Evolutionary conservation across 495 filamentous ascomycete genomes (phyloP), one percentile per base, ranked within the genome.

Genomic region (Cercophora sp.): DNA sequence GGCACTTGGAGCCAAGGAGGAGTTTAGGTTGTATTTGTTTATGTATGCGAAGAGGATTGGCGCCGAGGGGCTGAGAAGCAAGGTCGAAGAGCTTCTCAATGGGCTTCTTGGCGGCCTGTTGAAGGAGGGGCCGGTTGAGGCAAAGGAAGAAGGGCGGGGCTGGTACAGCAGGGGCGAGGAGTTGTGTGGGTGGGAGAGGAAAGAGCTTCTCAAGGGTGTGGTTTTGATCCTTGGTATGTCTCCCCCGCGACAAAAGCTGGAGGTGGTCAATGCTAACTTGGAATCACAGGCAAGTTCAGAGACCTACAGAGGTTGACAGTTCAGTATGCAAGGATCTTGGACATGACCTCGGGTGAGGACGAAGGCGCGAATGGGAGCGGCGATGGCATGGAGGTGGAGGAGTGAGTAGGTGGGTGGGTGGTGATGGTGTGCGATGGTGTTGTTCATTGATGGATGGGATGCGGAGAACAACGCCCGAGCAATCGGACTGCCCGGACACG

Each of bases 31-130:
- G 1, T 96, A 96, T 61, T 69, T 97, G 5, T 84, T 89, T 56
- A 97, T 97, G 89, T 99, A 97, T 58, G 92, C 88, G 1, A 96
- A 95, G 70, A 82, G 94, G 3, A 81, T 99, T 23, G 93, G 94
- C 1, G 88, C 88, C 0, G 94, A 99, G 63, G 91, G 91, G 0
- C 68, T 90, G 56, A 83, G 84, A 59, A 74, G 77, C 31, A 99
- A 97, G 69, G 89, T 96, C 1, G 93, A 96, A 60, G 94, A 97
- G 73, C 68, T 99, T 6, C 69, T 96, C 26, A 84, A 86, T 52
- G 84, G 82, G 27, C 68, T 98, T 40, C 71, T 92, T 19, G 91
- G 93, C 11, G 85, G 86, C 3, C 67, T 91, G 3, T 74, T 85
- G 20, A 68, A 71, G 55, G 76, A 81, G 19, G 15, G 18, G 27